Conservation (phyloP, 768 basidiomycete genomes). For the Suillus hirtellus region DNA sequence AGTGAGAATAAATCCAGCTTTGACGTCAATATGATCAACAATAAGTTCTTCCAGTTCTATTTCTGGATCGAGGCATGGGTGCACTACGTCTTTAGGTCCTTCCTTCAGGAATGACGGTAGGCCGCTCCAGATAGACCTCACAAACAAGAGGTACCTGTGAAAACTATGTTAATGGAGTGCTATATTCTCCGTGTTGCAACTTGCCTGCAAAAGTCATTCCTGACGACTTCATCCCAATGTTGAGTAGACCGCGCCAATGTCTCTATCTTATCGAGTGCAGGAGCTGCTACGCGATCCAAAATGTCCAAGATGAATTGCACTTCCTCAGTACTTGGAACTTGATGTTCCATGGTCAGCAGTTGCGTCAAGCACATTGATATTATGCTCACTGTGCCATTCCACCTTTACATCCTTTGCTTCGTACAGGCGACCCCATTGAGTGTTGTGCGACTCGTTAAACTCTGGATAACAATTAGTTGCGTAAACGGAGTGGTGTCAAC, state of each 20-base stretch:
- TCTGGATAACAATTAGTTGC: conserved; percentile 36
- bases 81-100: conserved; percentile 54
- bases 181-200: conserved; percentile 17
- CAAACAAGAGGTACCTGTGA: conserved; percentile 64
- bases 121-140: conserved; percentile 76
- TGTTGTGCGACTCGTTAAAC: conserved; percentile 62
- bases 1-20: conserved; percentile 72
- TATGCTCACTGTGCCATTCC: conserved; percentile 78
- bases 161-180: conserved; percentile 10
- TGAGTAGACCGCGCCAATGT: conserved; percentile 46
- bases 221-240: conserved; percentile 63
- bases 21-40: conserved; percentile 63
- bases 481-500: conserved; percentile 13
- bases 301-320: conserved; percentile 80
- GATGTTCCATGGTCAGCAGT: conserved; percentile 21
- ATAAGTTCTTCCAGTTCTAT: conserved; percentile 71
- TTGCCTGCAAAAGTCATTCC: conserved; percentile 86
- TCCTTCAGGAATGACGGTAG: conserved; percentile 68
- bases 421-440: conserved; percentile 80
- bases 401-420: conserved; percentile 77
- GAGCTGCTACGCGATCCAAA: conserved; percentile 65
- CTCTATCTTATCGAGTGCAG: conserved; percentile 68
- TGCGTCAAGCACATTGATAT: background rate
- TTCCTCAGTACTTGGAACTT: conserved; percentile 49
- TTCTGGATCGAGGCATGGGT: conserved; percentile 59